Evolutionary conservation across 352 stramenopile genomes (phyloP), one percentile per base, ranked within the genome.

Genomic region (Phytophthora litchii): DNA sequence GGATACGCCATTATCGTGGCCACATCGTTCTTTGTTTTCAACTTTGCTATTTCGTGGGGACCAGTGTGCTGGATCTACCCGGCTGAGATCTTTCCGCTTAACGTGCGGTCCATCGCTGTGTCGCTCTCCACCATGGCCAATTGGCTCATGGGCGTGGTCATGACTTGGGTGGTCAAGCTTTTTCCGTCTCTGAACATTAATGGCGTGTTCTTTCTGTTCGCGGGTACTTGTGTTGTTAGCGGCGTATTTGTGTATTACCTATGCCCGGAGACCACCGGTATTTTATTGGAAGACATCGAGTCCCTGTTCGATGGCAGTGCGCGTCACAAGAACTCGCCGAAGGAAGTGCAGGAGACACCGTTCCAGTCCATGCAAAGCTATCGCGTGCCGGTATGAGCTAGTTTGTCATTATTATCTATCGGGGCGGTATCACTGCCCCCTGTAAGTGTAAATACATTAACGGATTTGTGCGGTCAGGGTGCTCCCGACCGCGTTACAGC

Each of bases 271-370:
- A 85, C 78, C 9, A 80, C 69, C 12, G 58, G 67, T 3, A 67
- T 86, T 17, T 20, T 86, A 13, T 54, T 88, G 9, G 78, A 88
- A 56, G 76, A 86, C 38, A 86, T 74, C 20, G 79, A 89, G 47
- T 72, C 63, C 31, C 51, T 89, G 13, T 86, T 89, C 47, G 35
- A 72, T 48, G 57, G 58, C 34, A 70, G 53, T 27, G 42, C 76
- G 45, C 53, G 70, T 54, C 35, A 70, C 54, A 69, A 74, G 51
- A 59, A 67, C 36, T 72, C 59, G 21, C 52, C 65, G 20, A 77
- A 69, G 56, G 68, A 65, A 47, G 46, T 61, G 37, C 44, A 65
- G 29, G 70, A 72, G 49, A 74, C 57, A 19, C 59, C 64, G 34
- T 74, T 67, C 57, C 54, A 70, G 56, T 70, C 57, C 16, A 62